Evolutionary conservation across 805 yeast genomes (phyloP), one percentile per base, ranked within the genome.

Genomic region (Barnettozyma californica): DNA sequence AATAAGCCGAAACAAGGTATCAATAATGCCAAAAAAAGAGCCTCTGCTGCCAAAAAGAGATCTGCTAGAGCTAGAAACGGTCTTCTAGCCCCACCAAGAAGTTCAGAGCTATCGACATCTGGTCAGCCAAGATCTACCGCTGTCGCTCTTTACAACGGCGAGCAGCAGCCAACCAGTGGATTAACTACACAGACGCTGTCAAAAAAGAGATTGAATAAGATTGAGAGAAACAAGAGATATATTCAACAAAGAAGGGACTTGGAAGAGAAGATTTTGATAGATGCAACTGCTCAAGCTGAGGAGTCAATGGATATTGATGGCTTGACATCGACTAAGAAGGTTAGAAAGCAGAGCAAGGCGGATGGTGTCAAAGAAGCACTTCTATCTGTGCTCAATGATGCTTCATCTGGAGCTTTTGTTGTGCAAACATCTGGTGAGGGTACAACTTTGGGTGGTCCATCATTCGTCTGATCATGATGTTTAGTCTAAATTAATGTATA

Each of bases 361-460:
- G 75, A 72, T 54, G 61, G 73, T 50, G 75, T 84, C 44, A 82
- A 84, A 67, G 75, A 75, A 40, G 85, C 88, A 7, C 73, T 86
- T 31, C 84, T 91, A 88, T 71, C 78, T 2, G 83, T 81, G n/a
- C 74, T 84, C 36, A 87, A 80, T 47, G 86, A 81, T 61, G 68
- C 71, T 27, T 70, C 78, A 5, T 65, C 74, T 35, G 70, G 70
- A 31, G 73, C 74, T 18, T 67, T 79, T 50, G 67, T 71, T 29
- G 64, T 74, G 41, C 65, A 70, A 25, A 56, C 68, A 9, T 66
- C 73, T 23, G 87, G 88, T 35, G 80, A 81, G 61, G 96, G 96
- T 49, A 90, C 97, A 31, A 84, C 95, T 11, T 68, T 90, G 54
- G 97, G 96, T 38, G 81, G 84, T 27, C 90, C 89, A 66, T 75